These are phyloP conservation scores for Blastocystis sp. DNA, from an alignment of 352 stramenopile genomes.

Conservation along the genomic window DNA sequence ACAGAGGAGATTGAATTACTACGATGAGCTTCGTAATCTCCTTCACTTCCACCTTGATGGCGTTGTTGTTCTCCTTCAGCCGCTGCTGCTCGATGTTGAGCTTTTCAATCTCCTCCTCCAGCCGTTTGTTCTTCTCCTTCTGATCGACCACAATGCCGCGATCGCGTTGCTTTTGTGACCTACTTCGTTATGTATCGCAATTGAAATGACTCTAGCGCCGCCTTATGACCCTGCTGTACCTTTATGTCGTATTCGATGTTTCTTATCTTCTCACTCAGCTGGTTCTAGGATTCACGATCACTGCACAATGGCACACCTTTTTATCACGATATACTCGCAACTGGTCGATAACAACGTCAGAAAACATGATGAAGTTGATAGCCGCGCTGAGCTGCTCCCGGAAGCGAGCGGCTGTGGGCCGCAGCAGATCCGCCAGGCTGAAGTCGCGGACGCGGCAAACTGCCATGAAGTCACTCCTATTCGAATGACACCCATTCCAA, in stretches of 20 bases:
- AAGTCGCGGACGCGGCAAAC: conserved; percentile 54
- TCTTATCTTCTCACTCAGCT: conserved; percentile 60
- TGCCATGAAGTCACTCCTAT: conserved; percentile 51
- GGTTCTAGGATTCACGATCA: conserved; percentile 2
- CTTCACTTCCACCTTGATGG: conserved; percentile 44
- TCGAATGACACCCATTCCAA: neutral
- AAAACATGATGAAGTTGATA: conserved; percentile 68
- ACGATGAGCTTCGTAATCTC: conserved; percentile 53
- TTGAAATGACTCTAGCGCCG: neutral
- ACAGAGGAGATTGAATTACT: neutral
- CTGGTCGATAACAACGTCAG: conserved; percentile 27
- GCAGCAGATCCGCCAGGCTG: conserved; percentile 40
- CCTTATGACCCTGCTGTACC: neutral
- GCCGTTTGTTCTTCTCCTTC: conserved; percentile 52
- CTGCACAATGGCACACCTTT: neutral
- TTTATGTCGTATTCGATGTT: conserved; percentile 43
- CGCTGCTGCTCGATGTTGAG: conserved; percentile 62
- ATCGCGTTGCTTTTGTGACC: conserved; percentile 46
- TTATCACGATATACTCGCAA: conserved; percentile 26
- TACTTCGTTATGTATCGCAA: neutral
- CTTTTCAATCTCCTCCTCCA: conserved; percentile 57
- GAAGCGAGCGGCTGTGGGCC: conserved; percentile 17
- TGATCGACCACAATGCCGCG: conserved; percentile 24
- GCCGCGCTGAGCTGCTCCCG: conserved; percentile 45
- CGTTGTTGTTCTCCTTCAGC: conserved; percentile 46